These are phyloP conservation scores for Mucor mucedo DNA, from an alignment of 371 early-diverging fungal species.

Conservation along the genomic window DNA sequence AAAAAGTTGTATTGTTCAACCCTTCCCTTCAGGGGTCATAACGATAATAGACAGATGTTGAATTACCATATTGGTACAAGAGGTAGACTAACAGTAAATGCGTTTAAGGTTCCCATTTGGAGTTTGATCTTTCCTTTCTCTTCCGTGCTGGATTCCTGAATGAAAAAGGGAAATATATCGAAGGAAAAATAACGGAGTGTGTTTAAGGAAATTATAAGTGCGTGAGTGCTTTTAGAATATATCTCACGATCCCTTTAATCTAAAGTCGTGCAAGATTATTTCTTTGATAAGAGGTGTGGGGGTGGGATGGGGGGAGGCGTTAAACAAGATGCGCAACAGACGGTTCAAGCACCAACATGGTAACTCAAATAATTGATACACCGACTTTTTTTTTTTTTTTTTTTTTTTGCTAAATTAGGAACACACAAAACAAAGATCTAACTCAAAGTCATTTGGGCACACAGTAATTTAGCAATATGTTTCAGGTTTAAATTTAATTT, in stretches of 20 bases:
- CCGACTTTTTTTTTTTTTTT: neutral
- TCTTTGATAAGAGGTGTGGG: neutral
- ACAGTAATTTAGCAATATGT: neutral
- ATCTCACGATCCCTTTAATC: slow-evolving; percentile 3
- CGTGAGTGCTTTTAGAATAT: neutral
- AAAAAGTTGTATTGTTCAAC: too few relatives aligned
- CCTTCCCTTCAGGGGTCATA: too few relatives aligned
- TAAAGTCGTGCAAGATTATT: neutral
- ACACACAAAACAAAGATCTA: slow-evolving; percentile 5
- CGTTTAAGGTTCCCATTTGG: too few relatives aligned
- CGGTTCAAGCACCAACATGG: neutral
- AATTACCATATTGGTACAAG: too few relatives aligned
- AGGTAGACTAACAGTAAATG: too few relatives aligned
- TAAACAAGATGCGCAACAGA: neutral
- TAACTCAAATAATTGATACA: neutral
- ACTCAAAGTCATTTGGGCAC: too few relatives aligned
- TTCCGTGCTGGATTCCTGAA: too few relatives aligned
- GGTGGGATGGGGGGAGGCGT: neutral
- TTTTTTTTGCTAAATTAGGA: slow-evolving; percentile 4
- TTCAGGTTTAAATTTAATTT: too few relatives aligned
- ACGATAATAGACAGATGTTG: too few relatives aligned
- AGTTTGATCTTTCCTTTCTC: too few relatives aligned
- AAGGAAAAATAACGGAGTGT: too few relatives aligned
- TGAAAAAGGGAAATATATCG: too few relatives aligned
- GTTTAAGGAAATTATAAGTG: neutral